These are phyloP conservation scores for Microthlaspi erraticum DNA, from an alignment of 345 rosid genomes.

Conservation along the genomic window DNA sequence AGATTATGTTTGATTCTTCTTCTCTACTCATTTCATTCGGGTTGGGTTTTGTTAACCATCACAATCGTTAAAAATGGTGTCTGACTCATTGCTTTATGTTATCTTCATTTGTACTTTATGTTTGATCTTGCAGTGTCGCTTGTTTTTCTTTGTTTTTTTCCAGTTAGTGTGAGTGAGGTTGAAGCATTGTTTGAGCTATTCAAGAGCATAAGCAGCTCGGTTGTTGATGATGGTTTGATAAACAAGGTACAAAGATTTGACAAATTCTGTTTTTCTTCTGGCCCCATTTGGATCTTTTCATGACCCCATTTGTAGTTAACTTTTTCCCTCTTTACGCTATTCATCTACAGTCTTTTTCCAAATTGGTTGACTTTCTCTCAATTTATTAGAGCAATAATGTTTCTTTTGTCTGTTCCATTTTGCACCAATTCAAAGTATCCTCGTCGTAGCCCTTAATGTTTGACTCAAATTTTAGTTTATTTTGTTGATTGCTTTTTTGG, in stretches of 20 bases:
- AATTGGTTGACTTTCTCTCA: constrained; percentile 22
- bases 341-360: constrained; percentile 16
- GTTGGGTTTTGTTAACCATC: neutral
- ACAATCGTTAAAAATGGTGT: neutral
- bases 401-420: constrained; percentile 32
- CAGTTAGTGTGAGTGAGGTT: constrained; percentile 99
- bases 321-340: constrained; percentile 31
- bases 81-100: neutral
- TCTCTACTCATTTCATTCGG: neutral
- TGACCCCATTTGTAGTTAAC: constrained; percentile 20
- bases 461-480: constrained; percentile 18
- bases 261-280: neutral
- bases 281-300: constrained; percentile 30
- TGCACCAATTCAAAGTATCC: constrained; percentile 35
- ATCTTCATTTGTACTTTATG: constrained; percentile 4
- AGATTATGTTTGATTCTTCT: neutral
- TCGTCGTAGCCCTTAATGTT: constrained; percentile 31
- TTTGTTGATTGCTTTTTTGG: constrained; percentile 31
- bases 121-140: constrained; percentile 25
- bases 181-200: constrained; percentile 96
- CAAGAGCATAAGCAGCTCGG: constrained; percentile 97
- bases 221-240: constrained; percentile 94
- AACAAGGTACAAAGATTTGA: constrained; percentile 67
- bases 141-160: constrained; percentile 30
- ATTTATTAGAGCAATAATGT: constrained; percentile 28